Conservation (phyloP, 371 early-diverging fungal genomes). For the Capniomyces stellatus region DNA sequence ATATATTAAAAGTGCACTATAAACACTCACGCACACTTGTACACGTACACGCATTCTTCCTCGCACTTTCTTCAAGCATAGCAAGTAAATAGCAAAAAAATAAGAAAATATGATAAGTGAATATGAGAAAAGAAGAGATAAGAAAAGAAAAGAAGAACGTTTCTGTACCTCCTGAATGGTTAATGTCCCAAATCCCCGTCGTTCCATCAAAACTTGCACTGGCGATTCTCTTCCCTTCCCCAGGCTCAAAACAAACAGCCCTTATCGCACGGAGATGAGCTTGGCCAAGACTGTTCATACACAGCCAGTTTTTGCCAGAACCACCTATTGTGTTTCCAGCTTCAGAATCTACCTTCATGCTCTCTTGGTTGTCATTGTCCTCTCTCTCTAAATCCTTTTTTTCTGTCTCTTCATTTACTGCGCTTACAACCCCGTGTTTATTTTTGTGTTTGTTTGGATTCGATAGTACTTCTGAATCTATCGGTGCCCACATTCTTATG, state of each 20-base stretch:
- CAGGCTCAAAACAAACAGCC: constrained; percentile 68
- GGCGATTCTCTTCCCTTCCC: constrained; percentile 45
- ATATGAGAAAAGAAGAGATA: too few species aligned
- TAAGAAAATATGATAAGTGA: too few species aligned
- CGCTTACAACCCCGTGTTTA: too few species aligned
- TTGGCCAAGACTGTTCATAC: constrained; percentile 58
- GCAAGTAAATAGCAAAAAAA: too few species aligned
- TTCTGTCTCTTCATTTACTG: too few species aligned
- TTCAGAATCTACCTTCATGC: constrained; percentile 4
- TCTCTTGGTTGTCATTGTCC: not conserved
- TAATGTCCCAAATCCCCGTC: constrained; percentile 74
- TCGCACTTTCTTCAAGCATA: too few species aligned
- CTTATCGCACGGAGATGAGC: constrained; percentile 83
- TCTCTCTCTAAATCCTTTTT: not conserved
- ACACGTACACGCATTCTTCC: too few species aligned
- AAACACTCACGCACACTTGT: too few species aligned
- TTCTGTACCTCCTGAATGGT: constrained; percentile 6
- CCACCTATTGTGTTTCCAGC: constrained; percentile 12
- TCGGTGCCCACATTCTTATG: constrained; percentile 61
- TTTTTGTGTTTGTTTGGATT: too few species aligned
- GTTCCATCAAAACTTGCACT: constrained; percentile 87
- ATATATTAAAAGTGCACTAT: too few species aligned
- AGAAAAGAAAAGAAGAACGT: too few species aligned
- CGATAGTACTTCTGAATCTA: constrained; percentile 4
- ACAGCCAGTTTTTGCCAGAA: constrained; percentile 36